Percentiles rank a stretch among this genome's conserved stretches.
Conservation (phyloP, 2,329 filamentous ascomycete genomes). For the Talaromyces islandicus region DNA sequence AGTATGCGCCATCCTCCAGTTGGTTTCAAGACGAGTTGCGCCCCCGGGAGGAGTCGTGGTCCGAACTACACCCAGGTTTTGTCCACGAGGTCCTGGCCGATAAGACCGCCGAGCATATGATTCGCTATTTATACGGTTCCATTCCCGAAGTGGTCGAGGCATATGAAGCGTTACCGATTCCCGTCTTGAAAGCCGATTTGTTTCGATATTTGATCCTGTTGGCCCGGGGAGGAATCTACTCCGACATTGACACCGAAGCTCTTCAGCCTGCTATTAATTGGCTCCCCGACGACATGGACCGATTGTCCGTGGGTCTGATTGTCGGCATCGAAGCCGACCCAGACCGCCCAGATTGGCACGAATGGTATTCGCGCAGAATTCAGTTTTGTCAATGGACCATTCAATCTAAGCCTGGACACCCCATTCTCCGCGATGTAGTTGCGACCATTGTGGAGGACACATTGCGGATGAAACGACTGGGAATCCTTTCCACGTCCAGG, state of each 20-base stretch:
- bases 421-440: constrained; percentile 81
- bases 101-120: constrained; percentile 70
- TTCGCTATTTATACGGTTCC: constrained; percentile 80
- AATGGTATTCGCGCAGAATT: constrained; percentile 94
- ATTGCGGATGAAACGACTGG: constrained; percentile 63
- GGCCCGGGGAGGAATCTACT: constrained; percentile 76
- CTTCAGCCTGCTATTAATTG: constrained; percentile 79
- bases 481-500: constrained; percentile 56
- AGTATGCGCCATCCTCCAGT: constrained; percentile 69
- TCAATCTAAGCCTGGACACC: constrained; percentile 89
- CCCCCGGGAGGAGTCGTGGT: constrained; percentile 83
- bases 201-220: constrained; percentile 71
- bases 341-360: constrained; percentile 81
- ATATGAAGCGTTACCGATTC: constrained; percentile 65
- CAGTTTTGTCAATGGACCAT: constrained; percentile 99
- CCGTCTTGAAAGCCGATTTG: constrained; percentile 73
- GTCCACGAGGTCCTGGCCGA: constrained; percentile 98
- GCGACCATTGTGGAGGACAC: constrained; percentile 79
- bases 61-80: constrained; percentile 78
- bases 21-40: constrained; percentile 71
- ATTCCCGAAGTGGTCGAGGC: constrained; percentile 73
- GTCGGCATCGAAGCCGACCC: constrained; percentile 96
- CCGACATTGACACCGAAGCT: constrained; percentile 85
- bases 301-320: constrained; percentile 74
- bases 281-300: constrained; percentile 73